These are phyloP conservation scores for Suillus ampliporus DNA, from an alignment of 768 basidiomycete genomes.

Conservation along the genomic window DNA sequence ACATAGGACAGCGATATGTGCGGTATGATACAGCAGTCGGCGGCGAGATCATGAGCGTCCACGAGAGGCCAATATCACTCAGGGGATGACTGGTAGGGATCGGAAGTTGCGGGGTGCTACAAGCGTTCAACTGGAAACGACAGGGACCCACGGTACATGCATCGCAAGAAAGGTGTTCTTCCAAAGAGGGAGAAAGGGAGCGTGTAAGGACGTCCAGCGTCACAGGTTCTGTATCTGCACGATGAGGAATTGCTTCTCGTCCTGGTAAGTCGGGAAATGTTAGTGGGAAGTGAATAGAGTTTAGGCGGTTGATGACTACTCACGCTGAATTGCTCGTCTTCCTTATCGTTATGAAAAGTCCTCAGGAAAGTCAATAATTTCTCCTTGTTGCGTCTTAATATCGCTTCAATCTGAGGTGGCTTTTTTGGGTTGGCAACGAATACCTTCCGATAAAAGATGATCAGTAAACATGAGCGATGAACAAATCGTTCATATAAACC, in stretches of 20 bases:
- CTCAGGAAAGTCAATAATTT: slow-evolving; percentile 89
- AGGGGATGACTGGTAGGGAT: background rate
- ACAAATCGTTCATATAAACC: slow-evolving; percentile 22
- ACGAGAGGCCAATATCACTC: background rate
- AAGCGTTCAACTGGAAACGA: background rate
- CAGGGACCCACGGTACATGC: background rate
- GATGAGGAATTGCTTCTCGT: slow-evolving; percentile 97
- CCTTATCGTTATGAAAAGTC: slow-evolving; percentile 97
- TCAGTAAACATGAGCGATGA: slow-evolving; percentile 1
- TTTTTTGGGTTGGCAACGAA: slow-evolving; percentile 99
- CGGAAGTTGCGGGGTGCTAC: background rate
- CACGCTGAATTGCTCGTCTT: slow-evolving; percentile 96
- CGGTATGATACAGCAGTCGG: slow-evolving; percentile 2
- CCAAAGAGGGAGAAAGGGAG: background rate
- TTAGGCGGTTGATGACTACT: slow-evolving; percentile 23
- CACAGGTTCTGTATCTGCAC: slow-evolving; percentile 86
- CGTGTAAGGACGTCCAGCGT: slow-evolving; percentile 17
- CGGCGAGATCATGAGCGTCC: background rate
- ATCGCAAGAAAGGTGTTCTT: background rate
- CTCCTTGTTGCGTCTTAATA: slow-evolving; percentile 92
- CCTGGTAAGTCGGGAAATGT: slow-evolving; percentile 41
- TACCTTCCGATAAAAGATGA: slow-evolving; percentile 55
- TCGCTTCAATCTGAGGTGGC: slow-evolving; percentile 90
- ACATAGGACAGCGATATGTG: background rate
- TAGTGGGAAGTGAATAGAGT: slow-evolving; percentile 2